Percentiles rank a stretch among this genome's conserved stretches.
phyloP scores from a whole-genome alignment of 1,139 yeast genomes.

The Yamadazyma blattariae region DNA sequence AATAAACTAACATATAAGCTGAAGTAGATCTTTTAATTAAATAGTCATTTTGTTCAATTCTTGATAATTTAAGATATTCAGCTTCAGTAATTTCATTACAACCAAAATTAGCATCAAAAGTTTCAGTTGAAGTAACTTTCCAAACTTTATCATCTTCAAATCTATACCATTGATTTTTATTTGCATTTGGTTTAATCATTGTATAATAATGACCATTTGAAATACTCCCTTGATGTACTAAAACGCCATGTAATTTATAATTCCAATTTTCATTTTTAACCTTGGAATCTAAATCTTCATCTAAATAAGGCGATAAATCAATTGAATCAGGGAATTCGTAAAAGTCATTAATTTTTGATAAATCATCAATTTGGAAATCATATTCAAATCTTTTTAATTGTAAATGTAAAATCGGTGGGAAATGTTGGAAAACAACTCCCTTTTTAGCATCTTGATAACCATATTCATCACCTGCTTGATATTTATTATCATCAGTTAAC shows the following conservation, averaged over 20 bases:
- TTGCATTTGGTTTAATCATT: slow-evolving; percentile 73
- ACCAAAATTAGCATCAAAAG: slow-evolving; percentile 90
- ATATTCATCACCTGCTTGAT: slow-evolving; percentile 79
- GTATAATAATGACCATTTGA: slow-evolving; percentile 97
- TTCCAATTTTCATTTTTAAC: slow-evolving; percentile 60
- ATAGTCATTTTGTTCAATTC: slow-evolving; percentile 62
- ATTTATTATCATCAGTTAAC: slow-evolving; percentile 92
- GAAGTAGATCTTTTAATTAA: slow-evolving; percentile 78
- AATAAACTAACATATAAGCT: slow-evolving; percentile 95
- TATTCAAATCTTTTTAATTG: slow-evolving; percentile 94
- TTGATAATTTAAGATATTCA: slow-evolving; percentile 47
- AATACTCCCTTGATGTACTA: slow-evolving; percentile 94
- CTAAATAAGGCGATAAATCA: slow-evolving; percentile 77
- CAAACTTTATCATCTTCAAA: slow-evolving; percentile 96
- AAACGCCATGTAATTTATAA: slow-evolving; percentile 85
- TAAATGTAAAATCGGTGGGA: slow-evolving; percentile 90
- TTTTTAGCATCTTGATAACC: slow-evolving; percentile 96
- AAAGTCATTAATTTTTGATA: slow-evolving; percentile 89
- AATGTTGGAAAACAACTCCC: slow-evolving; percentile 87
- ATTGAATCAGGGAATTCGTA: slow-evolving; percentile 86
- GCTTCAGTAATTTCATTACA: slow-evolving; percentile 56
- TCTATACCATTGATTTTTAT: slow-evolving; percentile 73
- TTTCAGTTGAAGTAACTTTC: slow-evolving; percentile 79
- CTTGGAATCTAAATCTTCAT: slow-evolving; percentile 48
- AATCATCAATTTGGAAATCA: slow-evolving; percentile 84